A percentile compares a stretch with the other conserved stretches of the same genome.
Conservation (phyloP, 306 rosid species). For the Trifolium repens region DNA sequence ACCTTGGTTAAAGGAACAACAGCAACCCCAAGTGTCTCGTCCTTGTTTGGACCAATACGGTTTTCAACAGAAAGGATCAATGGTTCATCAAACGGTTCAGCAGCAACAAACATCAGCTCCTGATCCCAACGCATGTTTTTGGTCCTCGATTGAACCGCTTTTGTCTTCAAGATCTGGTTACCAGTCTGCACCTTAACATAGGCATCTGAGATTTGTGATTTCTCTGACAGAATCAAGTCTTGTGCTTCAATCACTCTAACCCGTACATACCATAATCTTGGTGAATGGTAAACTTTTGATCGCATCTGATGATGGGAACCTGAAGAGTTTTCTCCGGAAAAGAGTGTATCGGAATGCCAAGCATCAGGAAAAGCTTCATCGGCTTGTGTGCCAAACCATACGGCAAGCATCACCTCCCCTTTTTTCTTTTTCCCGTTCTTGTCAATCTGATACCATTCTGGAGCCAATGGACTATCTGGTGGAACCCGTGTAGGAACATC, state of each 20-base stretch:
- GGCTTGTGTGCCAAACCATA: conserved; percentile 96
- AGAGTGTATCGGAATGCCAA: conserved; percentile 88
- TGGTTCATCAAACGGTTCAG: conserved; percentile 88
- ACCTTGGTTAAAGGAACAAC: conserved; percentile 61
- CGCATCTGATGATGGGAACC: conserved; percentile 55
- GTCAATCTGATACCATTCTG: conserved; percentile 87
- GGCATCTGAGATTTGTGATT: conserved; percentile 67
- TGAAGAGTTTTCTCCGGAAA: conserved; percentile 54
- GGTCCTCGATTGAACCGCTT: neutral
- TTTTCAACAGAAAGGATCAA: conserved; percentile 77
- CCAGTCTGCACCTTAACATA: conserved; percentile 62
- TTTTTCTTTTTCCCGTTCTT: conserved; percentile 66
- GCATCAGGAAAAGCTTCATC: conserved; percentile 98
- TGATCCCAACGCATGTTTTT: conserved; percentile 70
- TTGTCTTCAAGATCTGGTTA: conserved; percentile 50
- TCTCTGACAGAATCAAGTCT: conserved; percentile 68
- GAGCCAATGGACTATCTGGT: conserved; percentile 96
- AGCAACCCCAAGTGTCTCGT: conserved; percentile 69
- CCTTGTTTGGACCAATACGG: conserved; percentile 70
- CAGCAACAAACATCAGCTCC: conserved; percentile 83
- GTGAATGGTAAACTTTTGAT: conserved; percentile 92
- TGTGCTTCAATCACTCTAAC: conserved; percentile 85
- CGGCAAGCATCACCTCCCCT: conserved; percentile 96
- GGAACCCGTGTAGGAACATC: conserved; percentile 85
- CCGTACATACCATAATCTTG: conserved; percentile 87